phyloP scores from a whole-genome alignment of 2,329 filamentous ascomycete genomes.

The Pseudonectria foliicola region DNA sequence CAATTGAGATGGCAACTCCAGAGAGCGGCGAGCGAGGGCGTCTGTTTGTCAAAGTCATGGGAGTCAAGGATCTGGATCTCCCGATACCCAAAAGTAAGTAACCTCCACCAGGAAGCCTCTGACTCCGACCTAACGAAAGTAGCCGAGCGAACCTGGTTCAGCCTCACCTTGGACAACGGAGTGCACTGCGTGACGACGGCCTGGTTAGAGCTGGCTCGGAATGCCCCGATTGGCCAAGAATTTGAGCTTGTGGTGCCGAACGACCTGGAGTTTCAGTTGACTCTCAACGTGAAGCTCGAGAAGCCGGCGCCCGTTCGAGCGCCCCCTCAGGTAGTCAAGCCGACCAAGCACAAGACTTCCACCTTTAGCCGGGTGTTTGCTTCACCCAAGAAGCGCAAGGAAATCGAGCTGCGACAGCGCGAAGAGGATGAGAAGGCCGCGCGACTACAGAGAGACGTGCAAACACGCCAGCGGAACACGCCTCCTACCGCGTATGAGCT shows the following conservation, averaged over 20 bases:
- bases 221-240: conserved; percentile 92
- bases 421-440: conserved; percentile 73
- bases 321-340: conserved; percentile 53
- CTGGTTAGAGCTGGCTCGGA: conserved; percentile 86
- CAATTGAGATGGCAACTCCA: conserved; percentile 51
- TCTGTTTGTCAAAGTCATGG: conserved; percentile 97
- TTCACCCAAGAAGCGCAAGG: conserved; percentile 94
- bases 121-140: conserved; percentile 18
- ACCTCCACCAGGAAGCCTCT: too few relatives aligned
- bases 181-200: conserved; percentile 96
- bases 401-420: conserved; percentile 76
- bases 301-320: conserved; percentile 60
- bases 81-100: conserved; percentile 83
- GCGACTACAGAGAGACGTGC: conserved; percentile 56
- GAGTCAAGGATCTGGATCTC: conserved; percentile 90
- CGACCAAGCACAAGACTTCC: conserved; percentile 66
- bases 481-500: conserved; percentile 78
- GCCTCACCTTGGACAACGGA: conserved; percentile 94
- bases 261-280: conserved; percentile 97
- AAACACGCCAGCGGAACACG: conserved; percentile 53
- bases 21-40: conserved; percentile 83
- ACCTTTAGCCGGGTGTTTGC: conserved; percentile 89
- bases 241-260: conserved; percentile 96
- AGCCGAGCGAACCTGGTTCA: conserved; percentile 92
- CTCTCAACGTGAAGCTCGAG: conserved; percentile 88